Evolutionary conservation across 768 basidiomycete species (phyloP), one percentile per base, ranked within the genome.

Genomic region (Lentinula raphanica): DNA sequence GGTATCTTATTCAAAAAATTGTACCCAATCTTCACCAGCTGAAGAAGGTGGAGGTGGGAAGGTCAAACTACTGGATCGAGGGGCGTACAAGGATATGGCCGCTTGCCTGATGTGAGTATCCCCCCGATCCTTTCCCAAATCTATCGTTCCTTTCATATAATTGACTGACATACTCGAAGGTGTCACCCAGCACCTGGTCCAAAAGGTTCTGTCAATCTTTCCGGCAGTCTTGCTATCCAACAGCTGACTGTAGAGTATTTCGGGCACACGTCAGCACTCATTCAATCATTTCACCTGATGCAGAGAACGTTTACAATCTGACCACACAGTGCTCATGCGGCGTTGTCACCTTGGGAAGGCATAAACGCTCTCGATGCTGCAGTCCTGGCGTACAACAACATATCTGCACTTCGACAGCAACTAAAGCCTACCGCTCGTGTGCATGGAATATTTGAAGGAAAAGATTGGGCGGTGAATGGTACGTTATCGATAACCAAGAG

Each of bases 151-250:
- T n/a, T 23, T 13, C 23, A 15, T 7, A n/a, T 6, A 36, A 40
- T 39, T 56, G 13, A 45, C 49, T 13, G 21, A 19, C 9, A 19
- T 3, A 39, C 25, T 42, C 38, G 15, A 48, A 90, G 90, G 87
- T 92, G 87, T 62, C 90, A 91, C 62, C 89, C 92, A 15, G 88
- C 87, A 39, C 86, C 90, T 17, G 90, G 92, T 1, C 89, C 89
- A 1, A 76, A 82, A 4, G 78, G 80, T 6, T 87, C 85, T 3
- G 80, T 87, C 36, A 88, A 84, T 60, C 72, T 92, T 36, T 82
- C 78, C 49, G 76, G 83, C 60, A 83, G 76, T 61, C 78, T 92
- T 4, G 88, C 91, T 2, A 59, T 90, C 17, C 76, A 85, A 56
- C 72, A 79, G 8, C 62, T 90, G 11, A 67, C 74, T 3, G 84